Evolutionary conservation across 2,329 filamentous ascomycete genomes (phyloP).

Genomic region (Xylariomycetidae sp.): DNA sequence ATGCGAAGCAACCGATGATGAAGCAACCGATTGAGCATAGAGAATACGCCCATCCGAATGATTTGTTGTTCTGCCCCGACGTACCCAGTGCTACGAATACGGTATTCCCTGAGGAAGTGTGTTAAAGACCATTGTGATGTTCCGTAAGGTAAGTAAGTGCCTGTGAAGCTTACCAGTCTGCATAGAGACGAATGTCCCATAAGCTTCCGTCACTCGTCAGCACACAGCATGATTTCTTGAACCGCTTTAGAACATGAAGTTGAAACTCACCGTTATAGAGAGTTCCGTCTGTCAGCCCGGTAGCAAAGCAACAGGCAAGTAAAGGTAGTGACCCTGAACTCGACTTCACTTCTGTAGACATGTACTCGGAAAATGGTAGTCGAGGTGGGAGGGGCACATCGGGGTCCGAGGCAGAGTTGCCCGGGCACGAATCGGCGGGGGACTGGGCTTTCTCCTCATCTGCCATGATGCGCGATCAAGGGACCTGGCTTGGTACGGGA

Average conservation of each 20-base stretch:
- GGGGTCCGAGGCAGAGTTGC: background rate
- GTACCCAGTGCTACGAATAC: conserved; percentile 38
- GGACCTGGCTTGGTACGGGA: no score
- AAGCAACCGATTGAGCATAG: conserved; percentile 39
- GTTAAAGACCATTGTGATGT: no score
- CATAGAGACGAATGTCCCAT: conserved; percentile 39
- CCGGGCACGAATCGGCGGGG: no score
- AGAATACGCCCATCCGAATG: conserved; percentile 38
- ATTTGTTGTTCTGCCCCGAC: conserved; percentile 32
- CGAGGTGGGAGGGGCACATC: background rate
- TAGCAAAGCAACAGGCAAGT: conserved; percentile 21
- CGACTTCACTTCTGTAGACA: conserved; percentile 16
- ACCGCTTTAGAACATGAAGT: no score
- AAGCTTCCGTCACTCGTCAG: no score
- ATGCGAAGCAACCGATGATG: conserved; percentile 33
- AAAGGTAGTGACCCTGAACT: conserved; percentile 16
- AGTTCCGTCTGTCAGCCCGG: conserved; percentile 24
- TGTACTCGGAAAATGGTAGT: conserved; percentile 6
- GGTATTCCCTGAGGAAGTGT: conserved; percentile 29
- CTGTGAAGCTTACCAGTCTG: conserved; percentile 24
- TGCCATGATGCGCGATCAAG: no score
- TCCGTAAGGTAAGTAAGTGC: no score
- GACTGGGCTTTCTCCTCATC: conserved; percentile 19
- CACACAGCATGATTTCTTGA: no score
- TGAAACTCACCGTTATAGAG: conserved; percentile 21